Evolutionary conservation across 2,329 filamentous ascomycete species (phyloP).

Genomic region (Mycosphaerella sp.): DNA sequence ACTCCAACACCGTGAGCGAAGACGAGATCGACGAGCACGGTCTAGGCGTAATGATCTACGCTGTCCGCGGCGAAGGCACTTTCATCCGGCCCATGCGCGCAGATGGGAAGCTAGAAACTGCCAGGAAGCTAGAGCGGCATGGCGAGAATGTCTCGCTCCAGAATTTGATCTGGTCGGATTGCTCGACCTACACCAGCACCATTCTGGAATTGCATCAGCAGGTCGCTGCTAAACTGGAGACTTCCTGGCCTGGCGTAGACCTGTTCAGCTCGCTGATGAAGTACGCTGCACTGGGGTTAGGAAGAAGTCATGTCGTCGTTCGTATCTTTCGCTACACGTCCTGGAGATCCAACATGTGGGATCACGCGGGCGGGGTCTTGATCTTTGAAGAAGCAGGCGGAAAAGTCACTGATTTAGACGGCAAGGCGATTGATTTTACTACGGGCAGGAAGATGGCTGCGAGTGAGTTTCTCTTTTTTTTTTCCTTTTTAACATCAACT

Average conservation of each 20-base stretch:
- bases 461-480: constrained; percentile 9
- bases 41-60: constrained; percentile 42
- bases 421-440: constrained; percentile 44
- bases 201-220: constrained; percentile 36
- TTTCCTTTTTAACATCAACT: too few species aligned
- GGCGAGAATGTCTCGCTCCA: constrained; percentile 25
- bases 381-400: constrained; percentile 37
- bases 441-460: constrained; percentile 23
- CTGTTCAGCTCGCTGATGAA: constrained; percentile 50
- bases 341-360: constrained; percentile 42
- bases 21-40: constrained; percentile 44
- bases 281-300: constrained; percentile 23
- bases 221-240: constrained; percentile 36
- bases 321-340: constrained; percentile 23
- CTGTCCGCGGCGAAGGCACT: constrained; percentile 43
- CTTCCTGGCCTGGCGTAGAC: constrained; percentile 44
- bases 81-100: constrained; percentile 29
- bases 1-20: constrained; percentile 40
- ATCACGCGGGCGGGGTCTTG: constrained; percentile 45
- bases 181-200: constrained; percentile 36
- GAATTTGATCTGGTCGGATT: constrained; percentile 44
- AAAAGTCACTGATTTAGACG: constrained; percentile 46
- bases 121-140: constrained; percentile 18
- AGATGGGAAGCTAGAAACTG: constrained; percentile 13
- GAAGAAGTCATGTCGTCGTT: constrained; percentile 19